Evolutionary conservation across 257 asterid genomes (phyloP).

Genomic region (Misopates orontium): DNA sequence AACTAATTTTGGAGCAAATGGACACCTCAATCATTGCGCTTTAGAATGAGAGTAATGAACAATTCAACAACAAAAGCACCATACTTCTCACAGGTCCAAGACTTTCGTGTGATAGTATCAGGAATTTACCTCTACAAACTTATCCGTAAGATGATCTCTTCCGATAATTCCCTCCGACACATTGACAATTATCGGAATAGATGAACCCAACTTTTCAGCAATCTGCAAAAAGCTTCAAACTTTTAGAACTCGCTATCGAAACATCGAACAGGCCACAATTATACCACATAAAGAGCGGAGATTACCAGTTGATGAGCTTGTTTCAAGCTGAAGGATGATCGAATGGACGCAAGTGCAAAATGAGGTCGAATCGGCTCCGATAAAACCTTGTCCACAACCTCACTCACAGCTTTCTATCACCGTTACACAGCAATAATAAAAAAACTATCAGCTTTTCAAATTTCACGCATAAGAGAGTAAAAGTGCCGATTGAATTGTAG

Average conservation of each 20-base stretch:
- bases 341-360: constrained; percentile 68
- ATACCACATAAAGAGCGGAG: background rate
- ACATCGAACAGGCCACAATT: background rate
- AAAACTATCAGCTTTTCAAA: too few species aligned
- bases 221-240: constrained; percentile 50
- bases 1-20: constrained; percentile 2
- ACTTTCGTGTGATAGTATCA: constrained; percentile 6
- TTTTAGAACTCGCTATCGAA: constrained; percentile 23
- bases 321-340: constrained; percentile 45
- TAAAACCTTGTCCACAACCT: constrained; percentile 67
- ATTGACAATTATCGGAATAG: constrained; percentile 52
- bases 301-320: constrained; percentile 53
- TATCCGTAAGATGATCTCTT: constrained; percentile 51
- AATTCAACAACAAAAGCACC: background rate
- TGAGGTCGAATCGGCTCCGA: constrained; percentile 75
- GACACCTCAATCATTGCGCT: background rate
- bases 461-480: too few species aligned
- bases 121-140: constrained; percentile 57
- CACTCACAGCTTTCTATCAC: constrained; percentile 69
- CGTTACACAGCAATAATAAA: constrained; percentile 12
- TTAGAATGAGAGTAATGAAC: constrained; percentile 15
- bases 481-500: too few species aligned
- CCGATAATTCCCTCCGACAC: constrained; percentile 66
- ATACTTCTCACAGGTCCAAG: constrained; percentile 9
- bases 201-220: constrained; percentile 47